Conservation (phyloP, 352 stramenopile genomes). For the Pythium myriotylum region DNA sequence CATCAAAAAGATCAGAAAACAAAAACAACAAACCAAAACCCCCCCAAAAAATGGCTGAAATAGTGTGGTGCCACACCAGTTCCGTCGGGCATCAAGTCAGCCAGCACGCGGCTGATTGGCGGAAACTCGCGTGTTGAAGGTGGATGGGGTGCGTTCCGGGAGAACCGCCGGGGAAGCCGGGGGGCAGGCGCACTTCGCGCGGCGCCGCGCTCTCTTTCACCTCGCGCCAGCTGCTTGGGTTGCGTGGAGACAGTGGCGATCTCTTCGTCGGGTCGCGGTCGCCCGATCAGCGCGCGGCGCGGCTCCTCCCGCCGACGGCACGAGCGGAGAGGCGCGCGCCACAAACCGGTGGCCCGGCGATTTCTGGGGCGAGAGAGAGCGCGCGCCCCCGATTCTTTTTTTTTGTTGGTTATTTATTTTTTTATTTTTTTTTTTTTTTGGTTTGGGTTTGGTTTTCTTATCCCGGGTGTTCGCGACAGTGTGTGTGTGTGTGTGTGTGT, state of each 20-base stretch:
- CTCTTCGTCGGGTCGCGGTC: background rate
- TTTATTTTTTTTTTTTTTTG: constrained; percentile 12
- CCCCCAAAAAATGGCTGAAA: background rate
- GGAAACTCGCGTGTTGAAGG: constrained; percentile 15
- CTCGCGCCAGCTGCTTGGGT: constrained; percentile 11
- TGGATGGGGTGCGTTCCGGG: background rate
- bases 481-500: too few relatives aligned
- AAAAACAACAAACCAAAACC: too few relatives aligned
- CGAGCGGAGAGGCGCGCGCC: too few relatives aligned
- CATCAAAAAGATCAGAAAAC: too few relatives aligned
- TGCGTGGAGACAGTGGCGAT: background rate
- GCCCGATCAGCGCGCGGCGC: background rate
- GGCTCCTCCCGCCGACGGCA: too few relatives aligned
- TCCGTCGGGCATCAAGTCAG: constrained; percentile 18
- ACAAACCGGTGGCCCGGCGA: too few relatives aligned
- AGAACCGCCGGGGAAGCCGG: constrained; percentile 14
- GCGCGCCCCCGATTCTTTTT: too few relatives aligned
- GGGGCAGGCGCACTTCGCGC: too few relatives aligned
- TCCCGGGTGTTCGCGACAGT: background rate
- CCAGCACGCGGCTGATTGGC: constrained; percentile 1
- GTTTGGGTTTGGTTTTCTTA: too few relatives aligned
- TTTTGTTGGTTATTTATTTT: too few relatives aligned
- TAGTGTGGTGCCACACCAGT: constrained; percentile 15
- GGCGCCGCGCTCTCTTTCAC: constrained; percentile 16
- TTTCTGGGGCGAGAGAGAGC: too few relatives aligned